Percentiles rank a stretch among this genome's conserved stretches.
phyloP scores from a whole-genome alignment of 768 basidiomycete genomes.

The Mycena belliarum region DNA sequence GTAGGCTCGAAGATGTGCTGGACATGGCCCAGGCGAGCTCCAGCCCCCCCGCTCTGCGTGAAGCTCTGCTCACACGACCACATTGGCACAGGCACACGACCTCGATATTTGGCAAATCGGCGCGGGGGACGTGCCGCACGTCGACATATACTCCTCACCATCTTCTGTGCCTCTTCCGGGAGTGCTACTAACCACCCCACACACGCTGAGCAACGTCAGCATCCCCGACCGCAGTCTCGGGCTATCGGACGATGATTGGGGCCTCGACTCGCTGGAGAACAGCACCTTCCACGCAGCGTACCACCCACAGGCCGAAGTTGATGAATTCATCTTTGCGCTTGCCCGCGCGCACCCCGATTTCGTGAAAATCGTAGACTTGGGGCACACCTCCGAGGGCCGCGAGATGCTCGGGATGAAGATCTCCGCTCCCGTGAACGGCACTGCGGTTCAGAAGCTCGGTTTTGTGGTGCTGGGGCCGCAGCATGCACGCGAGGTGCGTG shows the following conservation, averaged over 20 bases:
- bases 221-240: neutral
- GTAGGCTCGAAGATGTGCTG: neutral
- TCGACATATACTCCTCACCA: slow-evolving; percentile 51
- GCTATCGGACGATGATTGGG: slow-evolving; percentile 30
- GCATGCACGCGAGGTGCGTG: slow-evolving; percentile 70
- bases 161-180: slow-evolving; percentile 19
- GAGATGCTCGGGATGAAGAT: slow-evolving; percentile 60
- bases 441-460: slow-evolving; percentile 41
- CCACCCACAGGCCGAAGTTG: slow-evolving; percentile 57
- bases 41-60: neutral
- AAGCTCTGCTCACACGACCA: slow-evolving; percentile 21
- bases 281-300: slow-evolving; percentile 47
- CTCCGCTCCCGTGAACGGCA: slow-evolving; percentile 27
- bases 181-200: slow-evolving; percentile 15
- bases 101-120: slow-evolving; percentile 56
- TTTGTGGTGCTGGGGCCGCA: slow-evolving; percentile 74
- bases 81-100: slow-evolving; percentile 35
- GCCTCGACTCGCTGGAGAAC: slow-evolving; percentile 35
- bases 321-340: slow-evolving; percentile 52
- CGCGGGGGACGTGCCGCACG: slow-evolving; percentile 31
- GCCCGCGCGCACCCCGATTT: slow-evolving; percentile 46
- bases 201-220: slow-evolving; percentile 10
- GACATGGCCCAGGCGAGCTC: neutral
- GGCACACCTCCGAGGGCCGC: slow-evolving; percentile 58
- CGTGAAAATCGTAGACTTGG: slow-evolving; percentile 49